Evolutionary conservation across 164 flowering plant species (phyloP), one percentile per base, ranked within the genome.

Genomic region (Houttuynia cordata): DNA sequence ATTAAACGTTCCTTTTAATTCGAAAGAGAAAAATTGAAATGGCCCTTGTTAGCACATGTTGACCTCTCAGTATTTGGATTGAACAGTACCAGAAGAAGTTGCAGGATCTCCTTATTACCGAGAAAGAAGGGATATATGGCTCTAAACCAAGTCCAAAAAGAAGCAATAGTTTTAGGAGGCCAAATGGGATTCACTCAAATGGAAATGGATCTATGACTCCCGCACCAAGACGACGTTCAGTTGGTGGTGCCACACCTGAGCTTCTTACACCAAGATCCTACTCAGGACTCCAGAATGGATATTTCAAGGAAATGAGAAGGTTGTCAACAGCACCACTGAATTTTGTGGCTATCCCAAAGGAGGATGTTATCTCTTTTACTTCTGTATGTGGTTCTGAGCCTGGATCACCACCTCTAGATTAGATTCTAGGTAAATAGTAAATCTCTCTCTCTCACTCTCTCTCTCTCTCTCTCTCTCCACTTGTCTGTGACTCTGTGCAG

Each of bases 71-170:
- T 45, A 45, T 45, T 45, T 45, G 49, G 17, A 45, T 45, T 45
- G 64, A 34, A 58, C 79, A 91, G 96, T 88, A 87, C 71, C 96
- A 88, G 62, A 91, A 91, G 83, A 91, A 91, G 75, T 78, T 85
- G 40, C 95, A 88, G 54, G 98, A 85, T 73, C 76, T 91, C 61
- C 84, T 87, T 10, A 76, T 83, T 53, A 82, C 86, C 0, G 92
- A 86, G 78, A 88, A 82, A 70, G 98, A 91, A 83, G 64, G 86
- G 58, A 87, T 83, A 13, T 87, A 83, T 69, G 98, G 98, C n/a
- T 91, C 98, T 34, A 87, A 75, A 70, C 96, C 96, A 14, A 87
- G 91, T 70, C 96, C 96, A 13, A 80, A 78, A 67, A 86, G 80
- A 75, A 78, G 68, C 65, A 86, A 57, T 78, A 83, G 93, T 72